phyloP scores from a whole-genome alignment of 306 rosid species.

The Cucurbita moschata region DNA sequence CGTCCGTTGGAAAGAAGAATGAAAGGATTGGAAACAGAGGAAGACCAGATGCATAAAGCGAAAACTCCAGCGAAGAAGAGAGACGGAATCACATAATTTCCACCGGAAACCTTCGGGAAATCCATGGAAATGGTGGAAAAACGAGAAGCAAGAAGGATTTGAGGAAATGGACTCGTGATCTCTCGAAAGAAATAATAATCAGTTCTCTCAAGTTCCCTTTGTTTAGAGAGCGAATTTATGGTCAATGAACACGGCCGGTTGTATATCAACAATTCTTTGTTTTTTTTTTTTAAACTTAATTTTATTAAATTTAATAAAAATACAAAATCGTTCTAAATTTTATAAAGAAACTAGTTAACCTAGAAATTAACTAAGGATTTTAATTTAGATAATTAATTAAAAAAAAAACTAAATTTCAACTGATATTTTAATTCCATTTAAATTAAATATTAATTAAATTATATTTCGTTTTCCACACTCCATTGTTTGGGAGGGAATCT shows the following conservation, averaged over 20 bases:
- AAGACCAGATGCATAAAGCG: conserved; percentile 20
- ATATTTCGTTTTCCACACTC: too few species aligned
- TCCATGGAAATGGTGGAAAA: neutral
- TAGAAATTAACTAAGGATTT: too few species aligned
- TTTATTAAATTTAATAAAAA: too few species aligned
- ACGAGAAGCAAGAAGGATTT: neutral
- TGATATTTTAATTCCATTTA: too few species aligned
- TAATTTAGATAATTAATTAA: too few species aligned
- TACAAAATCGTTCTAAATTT: too few species aligned
- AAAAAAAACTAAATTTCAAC: too few species aligned
- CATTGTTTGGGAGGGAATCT: too few species aligned
- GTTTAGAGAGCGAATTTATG: neutral
- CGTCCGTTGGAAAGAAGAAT: neutral
- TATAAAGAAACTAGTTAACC: too few species aligned
- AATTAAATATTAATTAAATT: too few species aligned
- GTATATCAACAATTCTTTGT: neutral
- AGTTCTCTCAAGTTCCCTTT: neutral
- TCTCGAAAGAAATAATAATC: neutral
- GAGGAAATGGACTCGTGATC: neutral
- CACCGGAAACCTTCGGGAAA: conserved; percentile 4
- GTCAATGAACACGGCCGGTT: neutral
- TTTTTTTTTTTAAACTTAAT: too few species aligned
- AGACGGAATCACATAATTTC: conserved; percentile 10
- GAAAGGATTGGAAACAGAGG: conserved; percentile 15
- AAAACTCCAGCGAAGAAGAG: conserved; percentile 23